Base-by-base conservation (phyloP, 208 protist species). In the Acanthamoeba lenticulata region DNA sequence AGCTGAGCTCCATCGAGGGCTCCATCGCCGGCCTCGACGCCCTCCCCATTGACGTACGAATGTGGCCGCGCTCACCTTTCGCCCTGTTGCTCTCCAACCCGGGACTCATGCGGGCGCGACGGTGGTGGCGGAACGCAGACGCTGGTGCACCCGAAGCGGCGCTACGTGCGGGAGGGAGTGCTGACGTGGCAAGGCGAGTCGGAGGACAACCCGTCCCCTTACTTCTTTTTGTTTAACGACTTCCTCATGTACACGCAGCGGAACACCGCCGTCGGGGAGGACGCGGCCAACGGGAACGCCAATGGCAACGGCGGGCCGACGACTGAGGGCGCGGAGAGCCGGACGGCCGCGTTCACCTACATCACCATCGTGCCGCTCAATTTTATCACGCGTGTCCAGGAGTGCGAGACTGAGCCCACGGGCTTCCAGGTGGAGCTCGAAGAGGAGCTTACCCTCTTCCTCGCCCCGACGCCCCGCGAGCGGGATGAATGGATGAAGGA, bases 181-280 rank as follows among this genome's bases (percentile, higher is more conserved):
- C 77, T 86, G 29, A 86, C 45, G 21, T 86, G 77, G 77, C 44
- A 38, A 86, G 86, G 86, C 29, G 86, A 92, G 36, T 72, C 86
- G 24, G 86, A 92, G 55, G 86, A 92, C 45, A 69, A 69, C 34
- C 86, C 45, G 32, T 44, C 34, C 17, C 52, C 86, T 4, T 92
- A 92, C 42, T 92, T 92, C 60, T 92, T 92, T 49, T 34, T 92
- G 27, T 92, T 92, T 49, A 92, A 92, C 86, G 86, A 92, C 55
- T 92, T 92, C 55, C 47, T 92, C 21, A 92, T 92, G 86, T 92
- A 92, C 45, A 45, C 44, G 27, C 77, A 32, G 15, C 36, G 45
- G 15, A 57, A 86, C 19, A n/a, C n/a, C n/a, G n/a, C n/a, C n/a
- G n/a, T n/a, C n/a, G n/a, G n/a, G n/a, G 77, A 86, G 77, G 44